phyloP scores from a whole-genome alignment of 768 basidiomycete genomes.

The Rhodotorula kratochvilovae region DNA sequence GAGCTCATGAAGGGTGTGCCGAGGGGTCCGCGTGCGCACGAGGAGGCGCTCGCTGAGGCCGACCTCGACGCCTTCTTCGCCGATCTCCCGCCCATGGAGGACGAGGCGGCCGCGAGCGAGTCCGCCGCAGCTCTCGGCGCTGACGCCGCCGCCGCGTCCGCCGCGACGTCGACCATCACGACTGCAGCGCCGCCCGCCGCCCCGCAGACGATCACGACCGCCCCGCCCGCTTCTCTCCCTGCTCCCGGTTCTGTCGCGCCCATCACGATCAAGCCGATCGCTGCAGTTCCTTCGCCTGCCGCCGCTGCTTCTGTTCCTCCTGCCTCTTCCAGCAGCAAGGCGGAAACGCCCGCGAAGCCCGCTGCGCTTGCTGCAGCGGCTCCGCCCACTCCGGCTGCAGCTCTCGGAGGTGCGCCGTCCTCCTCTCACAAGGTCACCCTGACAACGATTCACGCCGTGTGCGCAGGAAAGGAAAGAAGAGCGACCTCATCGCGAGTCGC shows the following conservation, averaged over 20 bases:
- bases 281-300: background rate
- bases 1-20: constrained; percentile 21
- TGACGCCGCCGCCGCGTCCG: background rate
- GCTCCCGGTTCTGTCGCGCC: constrained; percentile 5
- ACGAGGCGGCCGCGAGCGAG: background rate
- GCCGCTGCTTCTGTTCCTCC: background rate
- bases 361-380: background rate
- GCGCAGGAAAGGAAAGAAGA: constrained; percentile 31
- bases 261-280: constrained; percentile 27
- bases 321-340: background rate
- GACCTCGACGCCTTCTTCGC: constrained; percentile 37
- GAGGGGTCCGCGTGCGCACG: constrained; percentile 14
- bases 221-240: background rate
- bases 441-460: background rate
- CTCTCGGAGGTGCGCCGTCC: constrained; percentile 18
- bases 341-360: background rate
- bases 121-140: background rate
- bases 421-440: background rate
- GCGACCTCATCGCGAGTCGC: constrained; percentile 38
- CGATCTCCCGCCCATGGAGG: background rate
- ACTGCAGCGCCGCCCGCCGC: background rate
- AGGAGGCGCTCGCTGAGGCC: constrained; percentile 24
- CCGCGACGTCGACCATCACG: background rate
- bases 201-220: background rate
- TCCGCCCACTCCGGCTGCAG: background rate